A percentile compares a stretch with the other conserved stretches of the same genome.
phyloP scores from a whole-genome alignment of 2,329 filamentous ascomycete genomes.

The Penicillium frequentans region DNA sequence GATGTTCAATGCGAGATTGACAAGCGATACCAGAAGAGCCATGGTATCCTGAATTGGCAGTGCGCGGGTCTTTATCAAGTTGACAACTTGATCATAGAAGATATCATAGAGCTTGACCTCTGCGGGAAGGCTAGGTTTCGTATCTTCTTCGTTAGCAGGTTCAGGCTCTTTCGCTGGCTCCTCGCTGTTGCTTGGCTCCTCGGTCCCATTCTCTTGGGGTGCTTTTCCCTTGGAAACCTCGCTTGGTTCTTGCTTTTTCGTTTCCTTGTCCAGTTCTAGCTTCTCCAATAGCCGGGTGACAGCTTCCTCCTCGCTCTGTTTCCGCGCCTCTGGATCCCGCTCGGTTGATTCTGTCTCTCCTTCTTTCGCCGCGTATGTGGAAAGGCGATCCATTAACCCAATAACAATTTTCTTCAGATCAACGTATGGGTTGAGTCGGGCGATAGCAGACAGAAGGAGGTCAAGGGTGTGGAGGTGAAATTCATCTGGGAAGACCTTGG shows the following conservation, averaged over 20 bases:
- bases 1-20: constrained; percentile 91
- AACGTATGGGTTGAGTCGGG: constrained; percentile 90
- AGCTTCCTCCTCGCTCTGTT: constrained; percentile 81
- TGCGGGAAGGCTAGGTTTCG: constrained; percentile 47
- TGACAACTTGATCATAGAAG: constrained; percentile 94
- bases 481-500: constrained; percentile 97
- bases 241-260: constrained; percentile 44
- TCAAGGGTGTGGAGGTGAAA: constrained; percentile 97
- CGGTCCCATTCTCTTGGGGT: constrained; percentile 38
- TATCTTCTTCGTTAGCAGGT: constrained; percentile 32
- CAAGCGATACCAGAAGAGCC: constrained; percentile 87
- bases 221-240: constrained; percentile 36
- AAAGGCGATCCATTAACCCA: constrained; percentile 93
- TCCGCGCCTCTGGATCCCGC: constrained; percentile 70
- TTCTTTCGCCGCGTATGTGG: constrained; percentile 90
- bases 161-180: constrained; percentile 29
- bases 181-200: constrained; percentile 30
- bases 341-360: constrained; percentile 56
- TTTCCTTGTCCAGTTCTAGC: constrained; percentile 65
- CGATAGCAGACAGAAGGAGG: constrained; percentile 89
- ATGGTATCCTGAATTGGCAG: constrained; percentile 94
- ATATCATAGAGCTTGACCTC: constrained; percentile 93
- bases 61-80: constrained; percentile 85
- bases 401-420: constrained; percentile 98
- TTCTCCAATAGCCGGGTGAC: constrained; percentile 75